Evolutionary conservation across 306 rosid genomes (phyloP).

Genomic region (Luffa aegyptiaca): DNA sequence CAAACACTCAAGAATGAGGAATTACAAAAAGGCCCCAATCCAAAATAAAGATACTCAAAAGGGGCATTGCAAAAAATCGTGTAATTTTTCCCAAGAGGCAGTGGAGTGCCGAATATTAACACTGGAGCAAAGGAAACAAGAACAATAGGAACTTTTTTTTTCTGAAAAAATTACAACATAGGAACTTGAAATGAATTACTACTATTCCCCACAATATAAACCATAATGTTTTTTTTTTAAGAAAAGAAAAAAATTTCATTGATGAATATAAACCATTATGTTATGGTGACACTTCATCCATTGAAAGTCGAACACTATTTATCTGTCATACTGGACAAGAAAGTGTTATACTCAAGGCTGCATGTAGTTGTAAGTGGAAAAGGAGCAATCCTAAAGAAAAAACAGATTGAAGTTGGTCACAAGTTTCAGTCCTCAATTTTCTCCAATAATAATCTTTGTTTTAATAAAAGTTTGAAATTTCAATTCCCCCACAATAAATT

Average conservation of each 20-base stretch:
- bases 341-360: neutral
- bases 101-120: neutral
- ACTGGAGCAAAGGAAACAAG: neutral
- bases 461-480: neutral
- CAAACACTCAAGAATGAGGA: neutral
- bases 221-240: too few relatives aligned
- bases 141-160: neutral
- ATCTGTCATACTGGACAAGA: neutral
- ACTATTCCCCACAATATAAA: neutral
- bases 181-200: neutral
- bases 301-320: neutral
- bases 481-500: neutral
- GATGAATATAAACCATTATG: neutral
- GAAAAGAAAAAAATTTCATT: too few relatives aligned
- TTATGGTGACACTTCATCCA: neutral
- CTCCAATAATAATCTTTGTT: neutral
- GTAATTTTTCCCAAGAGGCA: neutral
- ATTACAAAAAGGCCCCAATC: neutral
- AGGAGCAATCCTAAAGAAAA: neutral
- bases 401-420: neutral
- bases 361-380: neutral
- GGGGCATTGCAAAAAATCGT: neutral
- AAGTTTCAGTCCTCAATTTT: neutral
- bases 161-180: neutral
- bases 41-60: neutral